Base-by-base conservation (phyloP, 2,329 filamentous ascomycete genomes). In the Leptodontidium sp. region DNA sequence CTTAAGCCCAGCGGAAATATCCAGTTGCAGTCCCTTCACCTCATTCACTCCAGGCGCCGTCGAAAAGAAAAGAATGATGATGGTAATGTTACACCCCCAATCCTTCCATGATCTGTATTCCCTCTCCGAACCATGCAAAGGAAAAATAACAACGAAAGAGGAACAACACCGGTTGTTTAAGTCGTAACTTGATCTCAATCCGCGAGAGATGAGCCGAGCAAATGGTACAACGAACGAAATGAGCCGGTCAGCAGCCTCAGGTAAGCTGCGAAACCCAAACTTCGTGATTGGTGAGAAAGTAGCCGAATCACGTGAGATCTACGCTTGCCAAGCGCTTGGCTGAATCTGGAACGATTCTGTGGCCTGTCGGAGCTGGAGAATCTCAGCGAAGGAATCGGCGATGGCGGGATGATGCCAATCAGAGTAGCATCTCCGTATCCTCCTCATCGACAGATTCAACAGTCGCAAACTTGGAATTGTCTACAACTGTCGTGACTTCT, bases 391-490 rank as follows among this genome's bases (percentile, higher is more conserved):
- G 35, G 32, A 59, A 43, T 57, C 55, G 55, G 55, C 35, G 21
- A 43, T 43, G 35, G 21, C 55, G 35, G 55, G 35, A 24, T 3
- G 35, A 24, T 59, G 55, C 55, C 43, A n/a, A 59, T 59, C 55
- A 59, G 38, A 59, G 55, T 11, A 59, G 21, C 55, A 59, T 59
- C 21, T 59, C 55, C 38, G 50, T 26, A 53, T 59, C 55, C 32
- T 59, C 55, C 38, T 59, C 55, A 6, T 38, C 35, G 55, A 59
- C 55, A 43, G 55, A 59, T 43, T 59, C 55, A 26, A 59, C 55
- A 26, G 55, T 59, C 9, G 55, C 55, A 43, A 59, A 59, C 12
- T 59, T 59, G 11, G 55, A 59, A 40, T 59, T 59, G 55, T 59
- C 55, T 1, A 59, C 35, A 15, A 35, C 55, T 26, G 35, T 43